These are phyloP conservation scores for Piromyces sp. DNA, from an alignment of 192 early-diverging fungal species.

Conservation along the genomic window DNA sequence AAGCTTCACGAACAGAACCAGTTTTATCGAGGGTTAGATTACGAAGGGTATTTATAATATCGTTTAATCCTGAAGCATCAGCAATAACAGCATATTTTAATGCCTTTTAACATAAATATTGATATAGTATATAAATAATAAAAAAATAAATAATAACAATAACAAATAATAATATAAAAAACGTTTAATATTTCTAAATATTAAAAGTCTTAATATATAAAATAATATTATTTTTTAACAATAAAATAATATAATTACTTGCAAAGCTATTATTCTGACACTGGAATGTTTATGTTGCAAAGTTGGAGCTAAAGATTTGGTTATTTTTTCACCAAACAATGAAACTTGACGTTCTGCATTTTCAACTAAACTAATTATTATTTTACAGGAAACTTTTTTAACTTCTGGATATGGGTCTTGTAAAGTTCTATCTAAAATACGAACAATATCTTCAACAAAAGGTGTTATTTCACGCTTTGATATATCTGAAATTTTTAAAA, in stretches of 20 bases:
- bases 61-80: constrained; percentile 23
- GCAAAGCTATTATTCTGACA: constrained; percentile 15
- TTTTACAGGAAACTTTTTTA: constrained; percentile 29
- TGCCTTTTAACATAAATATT: constrained; percentile 8
- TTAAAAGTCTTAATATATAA: too few species aligned
- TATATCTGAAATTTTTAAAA: constrained; percentile 8
- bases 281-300: constrained; percentile 29
- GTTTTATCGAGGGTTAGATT: constrained; percentile 23
- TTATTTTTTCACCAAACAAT: constrained; percentile 12
- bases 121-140: constrained; percentile 1
- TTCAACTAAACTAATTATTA: constrained; percentile 12
- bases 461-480: constrained; percentile 13
- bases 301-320: constrained; percentile 17
- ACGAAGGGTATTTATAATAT: constrained; percentile 14
- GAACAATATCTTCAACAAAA: constrained; percentile 25
- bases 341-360: constrained; percentile 6
- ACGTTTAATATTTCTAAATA: too few species aligned
- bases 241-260: constrained; percentile 7
- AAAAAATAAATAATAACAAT: too few species aligned
- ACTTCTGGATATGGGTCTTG: constrained; percentile 33
- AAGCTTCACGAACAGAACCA: constrained; percentile 19
- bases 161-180: too few species aligned
- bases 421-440: constrained; percentile 16
- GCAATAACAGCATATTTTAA: constrained; percentile 14
- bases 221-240: too few species aligned